Percentiles rank a stretch among this genome's conserved stretches.
Conservation (phyloP, 192 early-diverging fungal genomes). For the Dissophora ornata region DNA sequence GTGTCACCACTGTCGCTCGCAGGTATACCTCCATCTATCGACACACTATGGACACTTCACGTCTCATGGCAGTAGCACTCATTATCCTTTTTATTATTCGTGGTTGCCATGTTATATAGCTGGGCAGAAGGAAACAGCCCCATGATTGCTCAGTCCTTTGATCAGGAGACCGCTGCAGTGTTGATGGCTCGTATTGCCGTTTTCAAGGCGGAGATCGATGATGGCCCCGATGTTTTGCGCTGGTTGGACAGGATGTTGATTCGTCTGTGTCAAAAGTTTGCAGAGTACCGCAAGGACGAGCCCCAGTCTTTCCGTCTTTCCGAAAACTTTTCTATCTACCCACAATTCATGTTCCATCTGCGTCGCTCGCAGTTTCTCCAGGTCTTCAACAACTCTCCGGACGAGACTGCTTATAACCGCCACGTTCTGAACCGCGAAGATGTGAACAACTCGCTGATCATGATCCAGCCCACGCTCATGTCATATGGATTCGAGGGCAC, state of each 20-base stretch:
- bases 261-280: slow-evolving; percentile 96
- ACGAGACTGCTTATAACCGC: slow-evolving; percentile 96
- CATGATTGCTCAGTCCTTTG: slow-evolving; percentile 91
- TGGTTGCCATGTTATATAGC: slow-evolving; percentile 17
- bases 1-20: slow-evolving; percentile 95
- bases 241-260: slow-evolving; percentile 99
- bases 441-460: slow-evolving; percentile 96
- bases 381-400: slow-evolving; percentile 99
- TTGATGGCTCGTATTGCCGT: slow-evolving; percentile 97
- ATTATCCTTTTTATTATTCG: too few species aligned
- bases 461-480: slow-evolving; percentile 99
- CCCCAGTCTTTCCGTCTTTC: slow-evolving; percentile 90
- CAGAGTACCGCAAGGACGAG: slow-evolving; percentile 97
- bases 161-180: slow-evolving; percentile 98
- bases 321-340: slow-evolving; percentile 98
- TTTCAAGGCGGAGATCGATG: slow-evolving; percentile 98
- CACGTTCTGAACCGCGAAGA: slow-evolving; percentile 97
- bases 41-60: too few species aligned
- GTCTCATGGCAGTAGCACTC: too few species aligned
- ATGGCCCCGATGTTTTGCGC: slow-evolving; percentile 95
- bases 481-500: slow-evolving; percentile 89
- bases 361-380: slow-evolving; percentile 97
- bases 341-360: slow-evolving; percentile 99
- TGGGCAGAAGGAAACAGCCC: slow-evolving; percentile 85
- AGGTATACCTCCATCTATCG: too few species aligned